Conservation (phyloP, 495 filamentous ascomycete genomes). For the Xylaria castorea region DNA sequence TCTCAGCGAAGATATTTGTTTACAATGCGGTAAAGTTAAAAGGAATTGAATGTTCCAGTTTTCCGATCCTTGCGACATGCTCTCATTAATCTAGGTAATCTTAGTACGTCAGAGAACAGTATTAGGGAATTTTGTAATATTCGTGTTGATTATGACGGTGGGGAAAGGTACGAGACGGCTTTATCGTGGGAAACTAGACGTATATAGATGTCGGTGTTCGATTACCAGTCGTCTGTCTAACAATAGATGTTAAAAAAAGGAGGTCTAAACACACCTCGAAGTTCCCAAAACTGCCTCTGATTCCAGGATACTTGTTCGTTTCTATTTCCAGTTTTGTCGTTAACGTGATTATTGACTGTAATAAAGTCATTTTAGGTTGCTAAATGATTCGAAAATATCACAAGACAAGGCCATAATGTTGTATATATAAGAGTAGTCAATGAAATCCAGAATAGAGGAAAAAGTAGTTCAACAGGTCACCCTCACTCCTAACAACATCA, state of each 20-base stretch:
- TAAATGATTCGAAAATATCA: neutral
- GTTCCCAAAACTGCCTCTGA: neutral
- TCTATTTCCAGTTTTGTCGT: neutral
- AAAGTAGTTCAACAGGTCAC: neutral
- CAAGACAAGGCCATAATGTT: neutral
- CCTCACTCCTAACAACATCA: neutral
- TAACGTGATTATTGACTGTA: neutral
- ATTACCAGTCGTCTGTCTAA: neutral
- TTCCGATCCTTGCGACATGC: slow-evolving; percentile 20
- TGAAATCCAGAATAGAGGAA: neutral
- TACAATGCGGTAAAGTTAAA: neutral
- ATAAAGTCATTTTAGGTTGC: neutral
- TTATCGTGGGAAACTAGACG: neutral
- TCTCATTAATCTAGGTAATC: neutral
- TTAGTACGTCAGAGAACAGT: neutral
- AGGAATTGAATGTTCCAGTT: neutral
- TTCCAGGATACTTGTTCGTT: slow-evolving; percentile 26
- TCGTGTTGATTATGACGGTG: neutral
- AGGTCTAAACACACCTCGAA: too few relatives aligned
- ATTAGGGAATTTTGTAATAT: neutral
- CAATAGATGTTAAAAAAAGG: slow-evolving; percentile 18
- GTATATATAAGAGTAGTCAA: slow-evolving; percentile 17
- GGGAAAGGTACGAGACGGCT: neutral
- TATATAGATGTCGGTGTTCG: neutral
- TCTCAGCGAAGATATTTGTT: neutral